Conservation (phyloP, 1,284 basidiomycete genomes). For the Abortiporus biennis region DNA sequence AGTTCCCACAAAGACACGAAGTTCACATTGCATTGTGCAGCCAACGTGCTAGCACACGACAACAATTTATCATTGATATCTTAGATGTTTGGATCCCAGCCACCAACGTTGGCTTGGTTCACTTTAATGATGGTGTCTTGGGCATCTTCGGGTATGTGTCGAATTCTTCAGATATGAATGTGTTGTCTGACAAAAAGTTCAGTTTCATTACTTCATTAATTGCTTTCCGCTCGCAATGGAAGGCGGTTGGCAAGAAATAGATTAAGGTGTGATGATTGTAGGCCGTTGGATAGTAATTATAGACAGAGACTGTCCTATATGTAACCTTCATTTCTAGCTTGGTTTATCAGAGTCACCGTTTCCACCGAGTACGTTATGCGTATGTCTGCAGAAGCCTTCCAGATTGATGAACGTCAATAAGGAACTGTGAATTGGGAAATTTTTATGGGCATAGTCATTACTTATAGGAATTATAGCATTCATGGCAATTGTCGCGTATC, state of each 20-base stretch:
- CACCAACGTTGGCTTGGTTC: slow-evolving; percentile 72
- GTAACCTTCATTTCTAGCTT: too few species aligned
- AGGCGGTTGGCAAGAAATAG: slow-evolving; percentile 39
- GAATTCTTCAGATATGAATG: not conserved
- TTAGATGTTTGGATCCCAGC: slow-evolving; percentile 90
- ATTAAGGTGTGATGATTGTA: too few species aligned
- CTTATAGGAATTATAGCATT: too few species aligned
- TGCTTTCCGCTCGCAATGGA: slow-evolving; percentile 50
- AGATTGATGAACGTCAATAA: too few species aligned
- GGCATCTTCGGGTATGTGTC: slow-evolving; percentile 75
- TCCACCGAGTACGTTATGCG: too few species aligned
- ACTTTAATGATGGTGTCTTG: slow-evolving; percentile 82
- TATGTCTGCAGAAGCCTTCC: too few species aligned
- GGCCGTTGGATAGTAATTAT: too few species aligned
- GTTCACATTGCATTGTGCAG: slow-evolving; percentile 31
- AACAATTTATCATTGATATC: slow-evolving; percentile 78
- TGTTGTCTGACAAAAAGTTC: slow-evolving; percentile 7
- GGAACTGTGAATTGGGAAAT: too few species aligned
- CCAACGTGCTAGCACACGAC: slow-evolving; percentile 56
- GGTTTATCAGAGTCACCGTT: too few species aligned
- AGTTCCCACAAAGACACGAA: slow-evolving; percentile 6
- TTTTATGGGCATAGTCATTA: too few species aligned
- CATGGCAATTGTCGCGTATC: too few species aligned
- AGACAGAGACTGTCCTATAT: too few species aligned
- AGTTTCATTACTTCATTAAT: slow-evolving; percentile 59